These are phyloP conservation scores for Thielaviopsis populi DNA, from an alignment of 2,329 filamentous ascomycete genomes.

Conservation along the genomic window DNA sequence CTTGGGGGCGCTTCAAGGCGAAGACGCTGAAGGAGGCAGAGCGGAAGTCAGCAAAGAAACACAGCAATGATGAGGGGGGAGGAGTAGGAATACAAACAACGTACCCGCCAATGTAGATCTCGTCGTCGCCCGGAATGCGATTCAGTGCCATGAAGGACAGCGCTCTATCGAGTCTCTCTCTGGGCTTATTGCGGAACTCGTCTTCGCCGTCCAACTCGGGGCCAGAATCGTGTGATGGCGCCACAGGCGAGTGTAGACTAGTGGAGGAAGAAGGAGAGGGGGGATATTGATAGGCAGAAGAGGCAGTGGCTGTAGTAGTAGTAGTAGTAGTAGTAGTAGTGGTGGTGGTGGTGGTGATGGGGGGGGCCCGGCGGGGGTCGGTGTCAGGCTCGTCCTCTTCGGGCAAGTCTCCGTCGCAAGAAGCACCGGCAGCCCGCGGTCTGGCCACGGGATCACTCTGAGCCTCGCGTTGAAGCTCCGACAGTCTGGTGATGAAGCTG, in stretches of 20 bases:
- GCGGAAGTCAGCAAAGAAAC: not conserved
- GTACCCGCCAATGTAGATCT: slow-evolving; percentile 29
- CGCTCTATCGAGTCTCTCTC: slow-evolving; percentile 13
- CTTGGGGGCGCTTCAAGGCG: slow-evolving; percentile 55
- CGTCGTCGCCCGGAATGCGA: slow-evolving; percentile 28
- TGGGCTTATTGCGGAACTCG: slow-evolving; percentile 13
- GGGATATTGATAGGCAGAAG: not conserved
- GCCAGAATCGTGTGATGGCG: not conserved
- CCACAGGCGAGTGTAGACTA: not conserved
- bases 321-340: slow-evolving; percentile 5
- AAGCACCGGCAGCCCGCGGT: not conserved
- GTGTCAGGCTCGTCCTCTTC: slow-evolving; percentile 5
- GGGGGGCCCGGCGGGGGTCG: not conserved
- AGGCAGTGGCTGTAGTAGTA: not conserved
- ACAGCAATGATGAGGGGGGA: slow-evolving; percentile 13
- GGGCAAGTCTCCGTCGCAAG: not conserved
- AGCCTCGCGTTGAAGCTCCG: slow-evolving; percentile 16
- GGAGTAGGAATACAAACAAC: slow-evolving; percentile 18
- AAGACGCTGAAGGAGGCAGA: slow-evolving; percentile 47
- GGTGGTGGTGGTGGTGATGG: not conserved
- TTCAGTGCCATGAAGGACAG: slow-evolving; percentile 28
- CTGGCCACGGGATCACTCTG: slow-evolving; percentile 8
- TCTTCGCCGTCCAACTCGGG: slow-evolving; percentile 7
- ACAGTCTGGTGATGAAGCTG: slow-evolving; percentile 16
- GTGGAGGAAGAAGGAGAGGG: not conserved